phyloP scores from a whole-genome alignment of 1,284 basidiomycete species.

The Takashimella tepidaria region DNA sequence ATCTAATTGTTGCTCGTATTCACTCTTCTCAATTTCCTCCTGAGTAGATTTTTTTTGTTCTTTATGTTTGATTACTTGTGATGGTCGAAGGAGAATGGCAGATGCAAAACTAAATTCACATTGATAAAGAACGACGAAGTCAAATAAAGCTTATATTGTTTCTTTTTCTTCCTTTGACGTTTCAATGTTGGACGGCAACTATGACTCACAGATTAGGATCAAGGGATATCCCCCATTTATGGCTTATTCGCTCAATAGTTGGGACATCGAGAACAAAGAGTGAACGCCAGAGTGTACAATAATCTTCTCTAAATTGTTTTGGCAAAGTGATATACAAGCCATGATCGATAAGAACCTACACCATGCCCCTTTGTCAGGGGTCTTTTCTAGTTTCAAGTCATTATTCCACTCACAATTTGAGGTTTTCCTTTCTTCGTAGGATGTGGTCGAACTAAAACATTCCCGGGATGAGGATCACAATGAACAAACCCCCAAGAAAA shows the following conservation, averaged over 20 bases:
- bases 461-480: constrained; percentile 62
- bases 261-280: constrained; percentile 66
- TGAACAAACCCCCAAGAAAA: constrained; percentile 85
- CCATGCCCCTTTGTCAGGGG: constrained; percentile 1
- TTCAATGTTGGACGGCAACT: too few species aligned
- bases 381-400: neutral
- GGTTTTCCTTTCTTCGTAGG: constrained; percentile 58
- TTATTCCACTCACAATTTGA: constrained; percentile 58
- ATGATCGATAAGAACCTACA: constrained; percentile 67
- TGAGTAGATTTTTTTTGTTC: too few species aligned
- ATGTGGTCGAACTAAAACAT: constrained; percentile 72
- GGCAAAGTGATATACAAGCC: constrained; percentile 71
- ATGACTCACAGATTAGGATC: constrained; percentile 70
- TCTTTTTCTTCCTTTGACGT: too few species aligned
- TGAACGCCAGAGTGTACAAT: constrained; percentile 72
- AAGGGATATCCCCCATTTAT: constrained; percentile 68
- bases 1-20: constrained; percentile 50
- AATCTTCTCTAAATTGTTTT: constrained; percentile 63
- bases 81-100: constrained; percentile 45
- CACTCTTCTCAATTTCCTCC: constrained; percentile 25
- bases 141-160: too few species aligned
- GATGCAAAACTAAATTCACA: constrained; percentile 42
- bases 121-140: too few species aligned
- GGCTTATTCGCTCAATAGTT: constrained; percentile 59
- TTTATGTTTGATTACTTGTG: constrained; percentile 36